Conservation (phyloP, 176 grass and related monocot species). For the Pontederia crassipes region DNA sequence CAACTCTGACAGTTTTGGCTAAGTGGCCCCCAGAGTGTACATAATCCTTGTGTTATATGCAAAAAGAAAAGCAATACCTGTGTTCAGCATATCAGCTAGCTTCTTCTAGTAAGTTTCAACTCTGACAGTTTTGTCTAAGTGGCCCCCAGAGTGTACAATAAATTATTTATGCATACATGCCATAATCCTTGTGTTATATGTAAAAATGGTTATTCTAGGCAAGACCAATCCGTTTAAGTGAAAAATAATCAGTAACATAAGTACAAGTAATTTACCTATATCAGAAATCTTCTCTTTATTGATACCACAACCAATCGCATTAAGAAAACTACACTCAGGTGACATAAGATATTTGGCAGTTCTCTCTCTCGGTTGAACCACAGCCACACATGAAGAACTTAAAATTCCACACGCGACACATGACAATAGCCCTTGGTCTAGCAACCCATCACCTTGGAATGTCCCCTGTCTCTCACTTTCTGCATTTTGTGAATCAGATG, state of each 20-base stretch:
- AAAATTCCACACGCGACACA: constrained; percentile 95
- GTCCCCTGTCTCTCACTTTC: constrained; percentile 26
- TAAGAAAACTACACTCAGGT: constrained; percentile 28
- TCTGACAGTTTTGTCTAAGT: too few species aligned
- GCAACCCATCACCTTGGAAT: constrained; percentile 35
- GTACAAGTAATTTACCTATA: constrained; percentile 39
- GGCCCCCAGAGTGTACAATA: too few species aligned
- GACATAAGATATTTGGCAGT: constrained; percentile 63
- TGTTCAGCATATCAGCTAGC: too few species aligned
- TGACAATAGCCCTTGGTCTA: constrained; percentile 86
- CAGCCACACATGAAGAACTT: constrained; percentile 86
- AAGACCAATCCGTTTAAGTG: neutral
- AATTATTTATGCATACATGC: too few species aligned
- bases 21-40: too few species aligned
- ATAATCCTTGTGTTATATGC: neutral
- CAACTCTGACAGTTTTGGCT: too few species aligned
- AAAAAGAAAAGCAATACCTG: too few species aligned
- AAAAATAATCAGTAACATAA: neutral
- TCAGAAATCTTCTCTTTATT: constrained; percentile 30
- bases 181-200: neutral
- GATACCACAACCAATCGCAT: constrained; percentile 30
- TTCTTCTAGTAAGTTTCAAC: too few species aligned
- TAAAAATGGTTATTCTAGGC: neutral
- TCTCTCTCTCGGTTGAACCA: constrained; percentile 76
- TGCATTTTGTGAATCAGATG: constrained; percentile 35